Conservation (phyloP, 768 basidiomycete species). For the Rhodotorula paludigena region DNA sequence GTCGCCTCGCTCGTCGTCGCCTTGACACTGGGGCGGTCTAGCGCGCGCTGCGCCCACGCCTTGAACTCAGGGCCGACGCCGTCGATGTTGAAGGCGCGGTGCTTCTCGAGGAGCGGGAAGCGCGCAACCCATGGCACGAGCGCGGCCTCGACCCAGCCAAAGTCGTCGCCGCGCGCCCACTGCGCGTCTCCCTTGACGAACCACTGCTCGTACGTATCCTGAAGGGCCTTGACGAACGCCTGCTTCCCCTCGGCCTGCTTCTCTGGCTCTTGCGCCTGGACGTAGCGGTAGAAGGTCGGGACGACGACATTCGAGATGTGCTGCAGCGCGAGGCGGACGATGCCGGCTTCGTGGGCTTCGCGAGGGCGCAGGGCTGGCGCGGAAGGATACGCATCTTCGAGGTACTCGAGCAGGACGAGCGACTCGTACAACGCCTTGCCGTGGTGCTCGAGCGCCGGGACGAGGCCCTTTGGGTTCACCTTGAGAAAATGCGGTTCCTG, state of each 20-base stretch:
- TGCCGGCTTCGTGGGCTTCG: slow-evolving; percentile 12
- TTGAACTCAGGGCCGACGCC: slow-evolving; percentile 53
- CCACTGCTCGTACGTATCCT: slow-evolving; percentile 22
- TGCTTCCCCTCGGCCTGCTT: slow-evolving; percentile 44
- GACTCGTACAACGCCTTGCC: slow-evolving; percentile 67
- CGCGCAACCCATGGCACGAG: slow-evolving; percentile 67
- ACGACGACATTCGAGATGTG: slow-evolving; percentile 56
- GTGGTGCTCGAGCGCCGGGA: slow-evolving; percentile 55
- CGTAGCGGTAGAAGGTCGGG: slow-evolving; percentile 55
- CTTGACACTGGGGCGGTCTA: slow-evolving; percentile 52
- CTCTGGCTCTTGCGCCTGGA: slow-evolving; percentile 49
- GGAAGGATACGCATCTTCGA: slow-evolving; percentile 24
- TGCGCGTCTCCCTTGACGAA: slow-evolving; percentile 46
- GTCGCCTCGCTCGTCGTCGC: slow-evolving; percentile 50
- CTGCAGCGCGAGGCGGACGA: slow-evolving; percentile 34
- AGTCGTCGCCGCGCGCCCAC: slow-evolving; percentile 47
- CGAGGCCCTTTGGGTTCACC: slow-evolving; percentile 73
- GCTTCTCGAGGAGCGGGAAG: slow-evolving; percentile 55
- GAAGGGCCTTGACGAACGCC: slow-evolving; percentile 16
- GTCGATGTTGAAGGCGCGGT: slow-evolving; percentile 53
- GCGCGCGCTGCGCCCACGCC: slow-evolving; percentile 51
- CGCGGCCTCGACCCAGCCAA: slow-evolving; percentile 57
- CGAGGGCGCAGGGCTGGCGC: not conserved
- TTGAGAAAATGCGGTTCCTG: slow-evolving; percentile 67
- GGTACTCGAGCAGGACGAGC: slow-evolving; percentile 44